Percentiles rank a stretch among this genome's conserved stretches.
Conservation (phyloP, 164 flowering plant species). For the Protea cynaroides region DNA sequence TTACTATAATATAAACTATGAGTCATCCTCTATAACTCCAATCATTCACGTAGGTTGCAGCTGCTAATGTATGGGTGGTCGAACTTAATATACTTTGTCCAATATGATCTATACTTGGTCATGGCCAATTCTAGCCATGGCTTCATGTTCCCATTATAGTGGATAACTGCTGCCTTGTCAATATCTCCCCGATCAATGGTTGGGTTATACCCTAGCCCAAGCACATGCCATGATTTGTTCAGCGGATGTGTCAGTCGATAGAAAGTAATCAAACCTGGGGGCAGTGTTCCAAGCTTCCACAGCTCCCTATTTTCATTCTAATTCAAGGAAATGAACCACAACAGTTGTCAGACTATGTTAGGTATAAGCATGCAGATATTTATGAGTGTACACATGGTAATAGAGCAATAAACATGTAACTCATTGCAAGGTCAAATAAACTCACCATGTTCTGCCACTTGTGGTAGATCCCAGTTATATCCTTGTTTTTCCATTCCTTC, state of each 20-base stretch:
- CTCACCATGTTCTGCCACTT: conserved; percentile 98
- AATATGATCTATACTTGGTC: conserved; percentile 84
- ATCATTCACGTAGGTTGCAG: conserved; percentile 69
- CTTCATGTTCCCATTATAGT: conserved; percentile 98
- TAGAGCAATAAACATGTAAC: neutral
- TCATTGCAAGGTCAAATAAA: neutral
- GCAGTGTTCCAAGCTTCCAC: conserved; percentile 97
- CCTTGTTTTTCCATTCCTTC: conserved; percentile 88
- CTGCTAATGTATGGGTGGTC: conserved; percentile 70
- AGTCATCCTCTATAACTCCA: neutral
- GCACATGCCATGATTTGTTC: conserved; percentile 94
- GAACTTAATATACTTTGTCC: conserved; percentile 88
- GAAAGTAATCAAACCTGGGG: conserved; percentile 95
- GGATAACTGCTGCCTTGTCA: conserved; percentile 86
- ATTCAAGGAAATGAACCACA: neutral
- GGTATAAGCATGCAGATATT: neutral
- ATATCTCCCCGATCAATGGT: conserved; percentile 72
- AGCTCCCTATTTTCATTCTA: conserved; percentile 89
- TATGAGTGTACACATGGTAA: no score
- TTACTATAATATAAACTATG: neutral
- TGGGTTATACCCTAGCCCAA: conserved; percentile 97
- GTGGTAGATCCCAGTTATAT: conserved; percentile 98
- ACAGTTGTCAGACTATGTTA: neutral
- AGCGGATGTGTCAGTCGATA: conserved; percentile 86
- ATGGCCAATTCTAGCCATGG: conserved; percentile 99